Evolutionary conservation across 23 red algal genomes (phyloP), one percentile per base, ranked within the genome.

Genomic region (Porphyridium purpureum): DNA sequence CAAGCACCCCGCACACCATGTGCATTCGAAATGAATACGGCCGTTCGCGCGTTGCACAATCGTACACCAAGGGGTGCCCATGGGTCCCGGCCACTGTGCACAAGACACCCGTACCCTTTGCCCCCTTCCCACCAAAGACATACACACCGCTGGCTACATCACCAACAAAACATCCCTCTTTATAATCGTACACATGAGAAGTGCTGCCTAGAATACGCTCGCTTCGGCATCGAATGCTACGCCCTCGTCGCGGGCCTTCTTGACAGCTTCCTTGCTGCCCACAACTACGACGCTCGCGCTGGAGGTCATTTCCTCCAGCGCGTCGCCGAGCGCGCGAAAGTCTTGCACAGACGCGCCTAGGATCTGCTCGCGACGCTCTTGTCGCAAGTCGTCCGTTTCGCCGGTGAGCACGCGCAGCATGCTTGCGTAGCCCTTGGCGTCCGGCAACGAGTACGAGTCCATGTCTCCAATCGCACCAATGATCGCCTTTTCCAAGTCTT

Each of bases 401-500:
- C 78, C 78, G 9, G 47, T 66, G 14, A 94, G 47, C 21, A 70
- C 55, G 23, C 78, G 62, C n/a, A 85, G 40, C 0, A 57, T 46
- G 2, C 59, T 70, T 8, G 57, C 71, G 57, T 71, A 94, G 14
- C 88, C 88, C 60, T 94, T 94, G 9, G 60, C 56, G 61, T 94
- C 88, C 23, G 88, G 88, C 44, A 94, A 61, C 36, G 81, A 66
- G 65, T 94, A 94, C 47, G 63, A 69, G 29, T 94, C 88, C 77
- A 94, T 63, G 30, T 77, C 76, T 9, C 88, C 88, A 66, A 94
- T 94, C 52, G 80, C 73, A 50, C 88, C 88, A 71, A 94, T 94
- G 52, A 84, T 75, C 23, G 55, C 54, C 35, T 70, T 74, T 11
- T 70, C 68, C 29, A 94, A 36, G 38, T 94, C 69, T 21, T 94